Evolutionary conservation across 129 eudicot species (phyloP).

Genomic region (Deinandra increscens): DNA sequence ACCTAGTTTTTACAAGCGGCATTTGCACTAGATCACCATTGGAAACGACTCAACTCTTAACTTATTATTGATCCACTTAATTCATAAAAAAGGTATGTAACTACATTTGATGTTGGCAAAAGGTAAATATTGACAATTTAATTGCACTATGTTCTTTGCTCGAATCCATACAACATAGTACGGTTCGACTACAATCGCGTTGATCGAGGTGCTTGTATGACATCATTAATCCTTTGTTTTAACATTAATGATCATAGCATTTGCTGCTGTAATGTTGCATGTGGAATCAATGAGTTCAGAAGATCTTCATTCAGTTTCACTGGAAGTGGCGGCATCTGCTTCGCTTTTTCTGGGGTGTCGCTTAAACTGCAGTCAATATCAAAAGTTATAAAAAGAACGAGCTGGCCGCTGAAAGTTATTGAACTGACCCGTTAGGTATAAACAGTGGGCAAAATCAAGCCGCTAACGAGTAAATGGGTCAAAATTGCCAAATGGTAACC

Average conservation of each 20-base stretch:
- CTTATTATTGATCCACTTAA: background rate
- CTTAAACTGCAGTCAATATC: constrained; percentile 49
- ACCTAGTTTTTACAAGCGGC: too few relatives aligned
- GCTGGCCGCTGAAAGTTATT: too few relatives aligned
- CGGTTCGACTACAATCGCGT: too few relatives aligned
- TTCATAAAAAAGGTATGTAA: background rate
- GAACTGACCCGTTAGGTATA: background rate
- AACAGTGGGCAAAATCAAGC: background rate
- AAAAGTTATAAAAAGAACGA: too few relatives aligned
- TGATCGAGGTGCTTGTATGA: background rate
- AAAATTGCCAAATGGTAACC: background rate
- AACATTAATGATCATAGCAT: constrained; percentile 1
- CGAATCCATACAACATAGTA: background rate
- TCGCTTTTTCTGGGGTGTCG: constrained; percentile 49
- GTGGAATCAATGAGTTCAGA: constrained; percentile 55
- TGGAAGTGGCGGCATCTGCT: constrained; percentile 73
- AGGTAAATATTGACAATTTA: background rate
- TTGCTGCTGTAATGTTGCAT: constrained; percentile 29
- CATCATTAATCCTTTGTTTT: background rate
- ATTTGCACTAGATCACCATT: too few relatives aligned
- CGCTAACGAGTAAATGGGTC: background rate
- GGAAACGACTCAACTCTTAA: background rate
- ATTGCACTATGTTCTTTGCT: background rate
- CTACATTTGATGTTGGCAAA: background rate
- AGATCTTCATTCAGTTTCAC: constrained; percentile 71